Evolutionary conservation across 2,329 filamentous ascomycete species (phyloP).

Genomic region (Dactylonectria macrodidyma): DNA sequence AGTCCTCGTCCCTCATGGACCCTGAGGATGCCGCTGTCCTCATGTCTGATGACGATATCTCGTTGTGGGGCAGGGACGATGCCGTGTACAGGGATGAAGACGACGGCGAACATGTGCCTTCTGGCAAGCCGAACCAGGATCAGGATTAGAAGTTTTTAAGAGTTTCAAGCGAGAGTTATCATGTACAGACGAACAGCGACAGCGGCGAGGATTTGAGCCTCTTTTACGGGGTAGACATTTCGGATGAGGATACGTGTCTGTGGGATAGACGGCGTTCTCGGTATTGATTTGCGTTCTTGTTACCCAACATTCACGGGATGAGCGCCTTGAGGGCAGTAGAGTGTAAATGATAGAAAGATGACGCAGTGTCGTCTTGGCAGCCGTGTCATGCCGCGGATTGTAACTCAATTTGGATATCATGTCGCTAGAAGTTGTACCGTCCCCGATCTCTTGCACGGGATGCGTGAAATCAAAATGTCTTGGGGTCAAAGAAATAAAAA

Average conservation of each 20-base stretch:
- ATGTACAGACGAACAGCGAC: conserved; percentile 19
- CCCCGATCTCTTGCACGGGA: conserved; percentile 18
- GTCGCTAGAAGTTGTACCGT: conserved; percentile 30
- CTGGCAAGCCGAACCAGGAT: conserved; percentile 30
- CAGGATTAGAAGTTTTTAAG: conserved; percentile 15
- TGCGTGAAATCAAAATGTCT: conserved; percentile 3
- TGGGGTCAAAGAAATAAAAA: background rate
- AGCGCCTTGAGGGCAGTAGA: conserved; percentile 7
- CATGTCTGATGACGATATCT: conserved; percentile 73
- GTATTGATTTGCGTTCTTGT: conserved; percentile 28
- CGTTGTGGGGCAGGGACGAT: conserved; percentile 66
- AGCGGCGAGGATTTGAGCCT: conserved; percentile 20
- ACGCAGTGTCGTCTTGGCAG: background rate
- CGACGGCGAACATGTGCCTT: conserved; percentile 48
- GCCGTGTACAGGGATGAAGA: conserved; percentile 53
- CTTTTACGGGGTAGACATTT: conserved; percentile 8
- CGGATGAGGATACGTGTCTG: conserved; percentile 4
- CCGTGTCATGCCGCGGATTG: conserved; percentile 21
- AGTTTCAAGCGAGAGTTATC: conserved; percentile 3
- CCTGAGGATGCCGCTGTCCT: conserved; percentile 67
- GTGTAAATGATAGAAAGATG: conserved; percentile 25
- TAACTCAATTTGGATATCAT: conserved; percentile 43
- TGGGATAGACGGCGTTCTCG: conserved; percentile 45
- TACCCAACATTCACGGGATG: conserved; percentile 11
- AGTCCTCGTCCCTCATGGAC: conserved; percentile 59